Percentiles rank a stretch among this genome's conserved stretches.
phyloP scores from a whole-genome alignment of 2,329 filamentous ascomycete species.

The Fusarium agapanthi region DNA sequence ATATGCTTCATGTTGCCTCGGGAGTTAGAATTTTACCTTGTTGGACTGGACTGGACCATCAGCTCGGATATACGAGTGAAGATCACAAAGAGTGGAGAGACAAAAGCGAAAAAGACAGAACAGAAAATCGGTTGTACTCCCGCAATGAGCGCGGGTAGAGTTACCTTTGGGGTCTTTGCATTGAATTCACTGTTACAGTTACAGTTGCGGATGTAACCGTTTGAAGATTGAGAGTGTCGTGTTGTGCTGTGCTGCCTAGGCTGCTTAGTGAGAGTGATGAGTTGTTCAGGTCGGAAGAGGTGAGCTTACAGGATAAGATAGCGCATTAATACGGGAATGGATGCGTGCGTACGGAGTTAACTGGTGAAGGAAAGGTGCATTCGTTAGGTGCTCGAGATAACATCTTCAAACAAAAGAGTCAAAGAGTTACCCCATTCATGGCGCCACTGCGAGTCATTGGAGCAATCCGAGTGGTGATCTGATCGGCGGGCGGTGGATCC shows the following conservation, averaged over 20 bases:
- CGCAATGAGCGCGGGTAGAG: constrained; percentile 8
- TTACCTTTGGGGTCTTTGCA: background rate
- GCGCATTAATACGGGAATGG: background rate
- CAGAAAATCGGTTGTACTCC: background rate
- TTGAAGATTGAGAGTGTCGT: background rate
- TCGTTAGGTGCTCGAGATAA: background rate
- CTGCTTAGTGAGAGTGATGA: constrained; percentile 12
- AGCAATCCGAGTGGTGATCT: constrained; percentile 32
- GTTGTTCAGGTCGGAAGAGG: constrained; percentile 14
- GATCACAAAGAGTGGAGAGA: constrained; percentile 17
- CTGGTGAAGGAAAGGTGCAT: background rate
- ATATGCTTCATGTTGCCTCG: background rate
- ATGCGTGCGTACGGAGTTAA: background rate
- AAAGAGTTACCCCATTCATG: constrained; percentile 10
- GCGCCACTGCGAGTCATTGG: constrained; percentile 41
- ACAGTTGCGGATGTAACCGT: constrained; percentile 13
- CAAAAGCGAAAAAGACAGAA: background rate
- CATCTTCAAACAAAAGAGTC: constrained; percentile 1
- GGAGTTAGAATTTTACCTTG: constrained; percentile 10
- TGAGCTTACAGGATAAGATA: constrained; percentile 10
- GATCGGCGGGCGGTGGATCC: constrained; percentile 42
- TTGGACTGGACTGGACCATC: constrained; percentile 1
- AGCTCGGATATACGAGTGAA: constrained; percentile 18
- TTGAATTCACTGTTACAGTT: background rate
- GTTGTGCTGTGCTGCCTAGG: background rate